phyloP scores from a whole-genome alignment of 768 basidiomycete genomes.

The Suillus plorans region DNA sequence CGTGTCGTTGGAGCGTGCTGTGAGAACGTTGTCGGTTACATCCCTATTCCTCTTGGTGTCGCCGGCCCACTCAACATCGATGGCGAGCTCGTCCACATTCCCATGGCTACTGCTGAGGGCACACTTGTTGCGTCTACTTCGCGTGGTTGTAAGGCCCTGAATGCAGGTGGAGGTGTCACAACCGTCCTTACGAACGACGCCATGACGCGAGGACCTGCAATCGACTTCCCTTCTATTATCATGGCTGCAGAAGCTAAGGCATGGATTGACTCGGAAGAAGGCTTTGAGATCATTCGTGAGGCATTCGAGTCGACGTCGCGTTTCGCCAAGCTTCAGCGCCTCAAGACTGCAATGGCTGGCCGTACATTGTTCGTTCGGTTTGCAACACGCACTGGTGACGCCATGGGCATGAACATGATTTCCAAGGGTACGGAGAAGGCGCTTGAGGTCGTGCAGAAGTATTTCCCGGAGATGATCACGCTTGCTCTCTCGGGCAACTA shows the following conservation, averaged over 20 bases:
- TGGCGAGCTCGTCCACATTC: conserved; percentile 80
- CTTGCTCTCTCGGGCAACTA: conserved; percentile 96
- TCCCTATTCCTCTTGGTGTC: conserved; percentile 93
- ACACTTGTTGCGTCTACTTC: conserved; percentile 97
- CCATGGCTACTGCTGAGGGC: conserved; percentile 99
- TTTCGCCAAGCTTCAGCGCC: conserved; percentile 80
- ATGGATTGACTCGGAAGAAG: conserved; percentile 86
- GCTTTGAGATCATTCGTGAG: conserved; percentile 68
- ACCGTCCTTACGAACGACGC: conserved; percentile 91
- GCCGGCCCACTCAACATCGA: conserved; percentile 95
- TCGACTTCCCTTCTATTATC: conserved; percentile 85
- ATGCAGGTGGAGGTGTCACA: conserved; percentile 91
- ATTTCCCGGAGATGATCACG: conserved; percentile 90
- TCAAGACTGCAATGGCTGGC: conserved; percentile 92
- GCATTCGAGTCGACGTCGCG: conserved; percentile 95
- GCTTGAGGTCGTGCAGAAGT: conserved; percentile 69
- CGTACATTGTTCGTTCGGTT: conserved; percentile 93
- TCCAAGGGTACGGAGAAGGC: conserved; percentile 97
- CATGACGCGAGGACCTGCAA: conserved; percentile 99
- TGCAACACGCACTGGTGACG: conserved; percentile 92
- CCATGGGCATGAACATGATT: conserved; percentile 99
- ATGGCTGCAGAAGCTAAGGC: conserved; percentile 81
- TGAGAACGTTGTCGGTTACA: conserved; percentile 97
- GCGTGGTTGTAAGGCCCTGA: conserved; percentile 96
- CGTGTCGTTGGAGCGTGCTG: conserved; percentile 96